A percentile compares a stretch with the other conserved stretches of the same genome.
Conservation (phyloP, 2,329 filamentous ascomycete genomes). For the Ophiostoma novo-ulmi region DNA sequence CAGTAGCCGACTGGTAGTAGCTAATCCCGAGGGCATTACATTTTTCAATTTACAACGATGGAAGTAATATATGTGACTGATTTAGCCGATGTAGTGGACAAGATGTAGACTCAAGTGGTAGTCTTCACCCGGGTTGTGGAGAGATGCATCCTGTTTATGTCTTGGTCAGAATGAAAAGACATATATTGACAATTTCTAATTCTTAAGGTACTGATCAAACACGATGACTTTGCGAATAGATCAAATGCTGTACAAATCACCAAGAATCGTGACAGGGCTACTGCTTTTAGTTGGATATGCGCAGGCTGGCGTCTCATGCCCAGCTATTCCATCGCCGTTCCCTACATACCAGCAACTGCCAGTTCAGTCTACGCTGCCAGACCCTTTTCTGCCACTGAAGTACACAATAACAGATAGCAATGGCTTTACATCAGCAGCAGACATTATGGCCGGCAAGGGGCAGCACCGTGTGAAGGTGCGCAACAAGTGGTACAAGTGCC, state of each 20-base stretch:
- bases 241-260: neutral
- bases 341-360: neutral
- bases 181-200: neutral
- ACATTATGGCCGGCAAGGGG: neutral
- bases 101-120: neutral
- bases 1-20: neutral
- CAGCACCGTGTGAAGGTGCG: neutral
- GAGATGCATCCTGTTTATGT: neutral
- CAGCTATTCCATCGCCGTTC: neutral
- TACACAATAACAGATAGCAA: neutral
- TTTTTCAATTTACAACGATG: neutral
- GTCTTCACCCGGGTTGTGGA: neutral
- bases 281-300: neutral
- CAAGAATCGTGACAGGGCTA: neutral
- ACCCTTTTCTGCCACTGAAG: neutral
- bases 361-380: neutral
- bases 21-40: neutral
- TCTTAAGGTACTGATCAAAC: neutral
- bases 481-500: neutral
- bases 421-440: neutral
- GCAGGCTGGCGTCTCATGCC: neutral
- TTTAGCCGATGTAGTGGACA: neutral
- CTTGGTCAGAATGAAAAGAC: neutral
- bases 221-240: neutral
- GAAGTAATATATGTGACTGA: neutral